Conservation (phyloP, 2,329 filamentous ascomycete genomes). For the Aspergillus sp. region DNA sequence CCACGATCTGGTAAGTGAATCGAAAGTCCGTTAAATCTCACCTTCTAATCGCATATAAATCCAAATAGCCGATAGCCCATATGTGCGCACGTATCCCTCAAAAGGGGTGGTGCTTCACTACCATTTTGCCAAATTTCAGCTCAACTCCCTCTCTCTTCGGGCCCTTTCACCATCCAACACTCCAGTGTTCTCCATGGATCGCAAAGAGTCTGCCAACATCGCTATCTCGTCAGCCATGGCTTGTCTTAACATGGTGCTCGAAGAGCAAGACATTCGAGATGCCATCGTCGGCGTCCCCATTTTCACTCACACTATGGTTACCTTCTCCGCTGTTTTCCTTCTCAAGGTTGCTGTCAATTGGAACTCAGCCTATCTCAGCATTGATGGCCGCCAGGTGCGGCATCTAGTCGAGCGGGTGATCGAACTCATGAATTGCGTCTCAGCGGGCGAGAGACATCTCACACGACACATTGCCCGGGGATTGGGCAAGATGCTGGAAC, state of each 20-base stretch:
- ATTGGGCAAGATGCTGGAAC: constrained; percentile 37
- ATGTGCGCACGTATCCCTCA: constrained; percentile 45
- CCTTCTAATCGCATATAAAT: constrained; percentile 1
- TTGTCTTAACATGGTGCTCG: constrained; percentile 43
- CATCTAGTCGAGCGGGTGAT: constrained; percentile 36
- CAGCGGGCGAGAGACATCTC: constrained; percentile 37
- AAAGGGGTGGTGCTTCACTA: constrained; percentile 50
- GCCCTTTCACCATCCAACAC: constrained; percentile 40
- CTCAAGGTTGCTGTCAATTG: constrained; percentile 42
- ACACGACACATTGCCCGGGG: constrained; percentile 39
- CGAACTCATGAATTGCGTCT: constrained; percentile 36
- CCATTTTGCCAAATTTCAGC: constrained; percentile 50
- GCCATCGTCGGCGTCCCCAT: constrained; percentile 46
- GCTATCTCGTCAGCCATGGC: constrained; percentile 46
- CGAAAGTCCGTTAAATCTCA: neutral
- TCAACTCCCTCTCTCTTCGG: constrained; percentile 42
- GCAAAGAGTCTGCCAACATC: constrained; percentile 41
- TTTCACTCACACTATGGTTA: constrained; percentile 43
- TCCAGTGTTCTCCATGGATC: constrained; percentile 39
- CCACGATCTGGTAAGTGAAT: constrained; percentile 36
- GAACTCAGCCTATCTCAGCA: constrained; percentile 38
- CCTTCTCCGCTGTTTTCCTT: constrained; percentile 42
- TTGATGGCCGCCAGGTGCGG: constrained; percentile 34
- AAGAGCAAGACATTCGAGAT: constrained; percentile 45
- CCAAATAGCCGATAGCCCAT: constrained; percentile 36